Evolutionary conservation across 768 basidiomycete species (phyloP), one percentile per base, ranked within the genome.

Genomic region (Suillus americanus): DNA sequence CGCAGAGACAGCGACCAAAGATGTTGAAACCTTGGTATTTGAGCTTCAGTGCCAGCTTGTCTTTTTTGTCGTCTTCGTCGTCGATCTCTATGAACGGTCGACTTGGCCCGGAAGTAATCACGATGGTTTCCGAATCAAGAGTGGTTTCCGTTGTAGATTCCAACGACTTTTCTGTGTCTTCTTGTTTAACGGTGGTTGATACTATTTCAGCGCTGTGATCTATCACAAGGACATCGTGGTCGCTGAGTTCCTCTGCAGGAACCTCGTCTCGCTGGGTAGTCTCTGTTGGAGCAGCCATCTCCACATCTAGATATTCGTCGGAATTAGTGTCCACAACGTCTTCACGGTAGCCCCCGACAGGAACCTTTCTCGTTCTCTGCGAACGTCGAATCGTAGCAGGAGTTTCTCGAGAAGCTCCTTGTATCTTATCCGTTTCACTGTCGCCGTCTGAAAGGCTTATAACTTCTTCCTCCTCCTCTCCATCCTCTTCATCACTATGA

Each of bases 1-100:
- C 82, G 71, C 90, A 92, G 20, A 95, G 82, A 73, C 90, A 92
- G 62, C 86, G 85, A 0, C 87, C 89, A 64, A 85, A 83, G 56
- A 93, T 87, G 61, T 77, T 81, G 74, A 92, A 92, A 14, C 90
- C 89, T 68, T 85, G 83, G 67, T 91, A 94, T 62, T 75, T 83
- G 41, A 94, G 81, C 62, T 85, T 82, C 40, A 93, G 77, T 37
- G 82, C 67, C 7, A 90, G 88, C 70, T 93, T 91, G 14, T 89
- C 90, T 69, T 94, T 93, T 68, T 80, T 79, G 66, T 89, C 89
- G 60, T 89, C 88, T 57, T 89, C 88, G 56, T 87, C 85, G 40
- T 84, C 79, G 48, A 83, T 69, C 33, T 70, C 68, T 40, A 59
- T 59, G 25, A 59, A 20, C 18, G 38, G 18, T 5, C 28, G 54